These are phyloP conservation scores for Teratosphaeria zuluensis DNA, from an alignment of 2,329 filamentous ascomycete genomes.

Conservation along the genomic window DNA sequence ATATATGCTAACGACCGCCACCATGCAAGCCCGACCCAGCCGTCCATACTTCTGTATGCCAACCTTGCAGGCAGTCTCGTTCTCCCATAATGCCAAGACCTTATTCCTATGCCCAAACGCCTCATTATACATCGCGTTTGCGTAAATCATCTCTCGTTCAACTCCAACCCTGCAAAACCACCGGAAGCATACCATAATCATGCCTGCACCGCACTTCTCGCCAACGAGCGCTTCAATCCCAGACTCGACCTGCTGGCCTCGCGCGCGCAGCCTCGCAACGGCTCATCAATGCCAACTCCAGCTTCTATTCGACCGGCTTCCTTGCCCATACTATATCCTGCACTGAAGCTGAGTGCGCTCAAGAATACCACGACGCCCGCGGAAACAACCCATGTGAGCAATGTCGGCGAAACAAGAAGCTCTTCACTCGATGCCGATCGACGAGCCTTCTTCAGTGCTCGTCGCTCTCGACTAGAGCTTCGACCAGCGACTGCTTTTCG, in stretches of 20 bases:
- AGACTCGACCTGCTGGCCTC: constrained; percentile 23
- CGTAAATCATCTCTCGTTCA: not conserved
- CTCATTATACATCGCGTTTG: not conserved
- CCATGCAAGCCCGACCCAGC: too few relatives aligned
- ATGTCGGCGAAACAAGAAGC: constrained; percentile 43
- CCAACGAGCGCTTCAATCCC: constrained; percentile 23
- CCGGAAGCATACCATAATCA: constrained; percentile 6
- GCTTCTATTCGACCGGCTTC: constrained; percentile 15
- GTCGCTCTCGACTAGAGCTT: constrained; percentile 35
- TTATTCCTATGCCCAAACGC: not conserved
- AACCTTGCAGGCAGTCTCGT: not conserved
- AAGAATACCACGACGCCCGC: constrained; percentile 56
- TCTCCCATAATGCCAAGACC: not conserved
- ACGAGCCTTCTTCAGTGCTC: constrained; percentile 35
- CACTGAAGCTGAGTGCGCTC: constrained; percentile 55
- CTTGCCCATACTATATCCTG: constrained; percentile 50
- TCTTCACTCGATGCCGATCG: constrained; percentile 17
- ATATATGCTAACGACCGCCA: too few relatives aligned
- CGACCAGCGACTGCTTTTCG: constrained; percentile 32
- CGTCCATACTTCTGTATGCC: not conserved
- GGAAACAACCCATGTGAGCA: constrained; percentile 57
- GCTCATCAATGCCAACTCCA: constrained; percentile 11
- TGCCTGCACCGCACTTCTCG: constrained; percentile 22
- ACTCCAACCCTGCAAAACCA: not conserved
- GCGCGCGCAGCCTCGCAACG: constrained; percentile 20